Base-by-base conservation (phyloP, 371 early-diverging fungal genomes). In the Rhizomucor miehei region DNA sequence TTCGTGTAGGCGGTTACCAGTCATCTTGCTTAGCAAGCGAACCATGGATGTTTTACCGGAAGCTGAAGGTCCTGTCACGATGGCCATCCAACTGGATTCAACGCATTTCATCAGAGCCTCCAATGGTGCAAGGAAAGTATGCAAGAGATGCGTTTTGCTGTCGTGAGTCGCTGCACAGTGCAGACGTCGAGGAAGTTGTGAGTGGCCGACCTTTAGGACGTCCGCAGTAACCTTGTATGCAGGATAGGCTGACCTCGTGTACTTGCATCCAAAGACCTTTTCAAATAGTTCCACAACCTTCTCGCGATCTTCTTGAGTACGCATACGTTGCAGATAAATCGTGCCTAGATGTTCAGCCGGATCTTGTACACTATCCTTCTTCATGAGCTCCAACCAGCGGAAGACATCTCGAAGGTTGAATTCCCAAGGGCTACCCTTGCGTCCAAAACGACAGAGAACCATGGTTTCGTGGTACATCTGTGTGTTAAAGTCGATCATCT, bases 351-450 rank as follows among this genome's bases (percentile, higher is more conserved):
- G 92, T 48, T 85, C 84, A 1, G 83, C 73, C n/a, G 92, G 92
- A 35, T 83, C 78, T 41, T 66, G 57, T 6, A 60, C 62, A 35
- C 72, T 59, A 39, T 77, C 80, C 38, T 73, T 60, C 25, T 74
- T 71, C 77, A 87, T 80, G 24, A 94, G 66, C 44, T 95, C 93
- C 55, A 97, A 75, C 92, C 98, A 97, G 47, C 99, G 87, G 73
- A 93, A 85, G 19, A 96, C 89, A 78, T 98, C 99, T 40, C 99
- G 90, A 51, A 98, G 70, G 62, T 98, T 98, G 71, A 98, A 98
- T 65, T 98, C 98, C 98, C 98, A 98, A 2, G 99, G 99, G 14
- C 85, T 77, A n/a, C 99, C 99, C 2, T 79, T 74, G 25, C 81
- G 72, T 29, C 92, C 98, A 75, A 96, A 96, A 37, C 64, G 60